These are phyloP conservation scores for Evernia prunastri DNA, from an alignment of 495 filamentous ascomycete genomes.

Conservation along the genomic window DNA sequence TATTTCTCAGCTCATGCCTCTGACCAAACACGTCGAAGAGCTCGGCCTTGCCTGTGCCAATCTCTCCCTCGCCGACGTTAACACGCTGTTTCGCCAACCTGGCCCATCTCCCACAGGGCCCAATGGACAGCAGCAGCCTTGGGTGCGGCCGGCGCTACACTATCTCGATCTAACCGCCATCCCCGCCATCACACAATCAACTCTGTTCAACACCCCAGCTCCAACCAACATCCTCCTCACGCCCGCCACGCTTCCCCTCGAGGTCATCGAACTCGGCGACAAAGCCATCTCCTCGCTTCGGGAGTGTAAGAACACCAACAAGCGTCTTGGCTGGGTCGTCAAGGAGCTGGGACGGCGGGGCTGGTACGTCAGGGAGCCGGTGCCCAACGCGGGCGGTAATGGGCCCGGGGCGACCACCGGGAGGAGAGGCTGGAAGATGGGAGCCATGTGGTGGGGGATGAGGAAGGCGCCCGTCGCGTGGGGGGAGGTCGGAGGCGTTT, in stretches of 20 bases:
- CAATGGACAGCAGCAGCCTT: constrained; percentile 28
- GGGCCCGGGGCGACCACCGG: constrained; percentile 39
- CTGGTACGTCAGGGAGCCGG: constrained; percentile 57
- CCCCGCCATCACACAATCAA: constrained; percentile 51
- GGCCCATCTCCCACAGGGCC: constrained; percentile 19
- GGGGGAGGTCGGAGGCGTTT: constrained; percentile 77
- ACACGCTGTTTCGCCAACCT: constrained; percentile 40
- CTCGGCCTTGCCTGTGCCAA: constrained; percentile 63
- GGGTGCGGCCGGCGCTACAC: constrained; percentile 59
- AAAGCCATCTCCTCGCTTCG: constrained; percentile 59
- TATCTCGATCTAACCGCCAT: constrained; percentile 67
- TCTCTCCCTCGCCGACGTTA: constrained; percentile 58
- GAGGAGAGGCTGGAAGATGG: constrained; percentile 75
- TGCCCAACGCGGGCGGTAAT: constrained; percentile 34
- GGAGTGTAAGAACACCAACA: constrained; percentile 45
- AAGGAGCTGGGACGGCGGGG: constrained; percentile 62
- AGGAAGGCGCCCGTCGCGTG: constrained; percentile 73
- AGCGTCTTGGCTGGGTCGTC: constrained; percentile 58
- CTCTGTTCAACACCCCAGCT: constrained; percentile 52
- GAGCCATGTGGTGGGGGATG: constrained; percentile 83
- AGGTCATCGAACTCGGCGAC: constrained; percentile 72
- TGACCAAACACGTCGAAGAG: constrained; percentile 78
- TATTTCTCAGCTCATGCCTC: constrained; percentile 55
- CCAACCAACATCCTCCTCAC: constrained; percentile 54
- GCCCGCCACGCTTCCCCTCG: constrained; percentile 58